Conservation (phyloP, 1,284 basidiomycete genomes). For the Cystobasidium slooffiae region DNA sequence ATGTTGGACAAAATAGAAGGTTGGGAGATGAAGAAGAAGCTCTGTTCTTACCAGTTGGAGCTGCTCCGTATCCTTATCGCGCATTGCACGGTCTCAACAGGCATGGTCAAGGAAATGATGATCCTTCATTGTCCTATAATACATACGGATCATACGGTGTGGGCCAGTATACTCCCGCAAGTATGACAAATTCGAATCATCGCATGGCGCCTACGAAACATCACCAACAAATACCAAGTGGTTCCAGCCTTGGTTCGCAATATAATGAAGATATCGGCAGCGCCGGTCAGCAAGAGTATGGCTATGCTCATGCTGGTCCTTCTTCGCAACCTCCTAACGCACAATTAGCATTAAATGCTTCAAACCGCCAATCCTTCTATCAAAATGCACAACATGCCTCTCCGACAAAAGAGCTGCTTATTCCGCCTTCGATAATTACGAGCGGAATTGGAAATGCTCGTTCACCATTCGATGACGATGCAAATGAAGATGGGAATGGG, state of each 20-base stretch:
- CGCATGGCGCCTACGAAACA: slow-evolving; percentile 2
- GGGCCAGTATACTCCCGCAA: not conserved
- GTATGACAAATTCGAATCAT: not conserved
- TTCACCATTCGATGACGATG: slow-evolving; percentile 19
- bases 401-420: slow-evolving; percentile 24
- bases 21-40: not conserved
- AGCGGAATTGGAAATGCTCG: not conserved
- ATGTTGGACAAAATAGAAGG: too few relatives aligned
- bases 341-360: not conserved
- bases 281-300: not conserved
- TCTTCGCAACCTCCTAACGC: not conserved
- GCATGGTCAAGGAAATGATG: not conserved
- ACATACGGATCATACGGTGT: not conserved
- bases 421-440: not conserved
- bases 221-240: slow-evolving; percentile 17
- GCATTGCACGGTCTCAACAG: not conserved
- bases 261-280: not conserved
- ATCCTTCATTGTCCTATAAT: not conserved
- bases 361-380: not conserved
- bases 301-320: not conserved
- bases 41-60: slow-evolving; percentile 30
- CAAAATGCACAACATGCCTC: slow-evolving; percentile 10
- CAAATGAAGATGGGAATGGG: not conserved
- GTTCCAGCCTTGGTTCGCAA: slow-evolving; percentile 11
- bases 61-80: slow-evolving; percentile 30